Conservation (phyloP, 2,329 filamentous ascomycete genomes). For the Curvularia sp. region DNA sequence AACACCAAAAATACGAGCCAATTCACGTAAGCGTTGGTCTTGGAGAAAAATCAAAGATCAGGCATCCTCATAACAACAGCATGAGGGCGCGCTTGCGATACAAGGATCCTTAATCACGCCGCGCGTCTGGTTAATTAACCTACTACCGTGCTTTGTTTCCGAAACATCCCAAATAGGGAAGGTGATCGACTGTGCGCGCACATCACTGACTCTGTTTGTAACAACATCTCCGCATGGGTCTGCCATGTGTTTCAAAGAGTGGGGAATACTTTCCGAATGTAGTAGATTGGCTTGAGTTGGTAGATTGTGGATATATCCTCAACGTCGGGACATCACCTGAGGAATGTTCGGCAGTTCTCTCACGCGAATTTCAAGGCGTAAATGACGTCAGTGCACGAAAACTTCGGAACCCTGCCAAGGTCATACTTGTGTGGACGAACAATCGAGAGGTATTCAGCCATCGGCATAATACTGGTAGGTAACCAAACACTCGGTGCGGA, state of each 20-base stretch:
- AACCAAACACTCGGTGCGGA: neutral
- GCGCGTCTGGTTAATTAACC: conserved; percentile 7
- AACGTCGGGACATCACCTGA: neutral
- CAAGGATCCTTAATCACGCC: conserved; percentile 7
- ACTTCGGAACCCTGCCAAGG: neutral
- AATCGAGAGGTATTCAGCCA: neutral
- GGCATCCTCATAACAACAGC: neutral
- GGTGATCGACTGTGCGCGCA: neutral
- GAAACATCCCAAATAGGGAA: neutral
- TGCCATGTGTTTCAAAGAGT: neutral
- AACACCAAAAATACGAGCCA: neutral
- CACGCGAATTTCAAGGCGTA: neutral
- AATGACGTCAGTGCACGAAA: neutral
- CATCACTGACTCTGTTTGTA: neutral
- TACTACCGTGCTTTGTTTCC: conserved; percentile 8
- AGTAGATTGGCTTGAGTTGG: neutral
- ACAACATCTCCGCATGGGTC: neutral
- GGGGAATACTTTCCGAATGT: neutral
- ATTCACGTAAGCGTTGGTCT: neutral
- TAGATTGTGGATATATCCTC: neutral
- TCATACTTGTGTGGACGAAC: neutral
- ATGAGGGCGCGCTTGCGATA: neutral
- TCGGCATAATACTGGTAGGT: neutral
- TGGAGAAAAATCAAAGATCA: neutral
- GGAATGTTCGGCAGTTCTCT: neutral